phyloP scores from a whole-genome alignment of 2,329 filamentous ascomycete species.

The Coleophoma cylindrospora region DNA sequence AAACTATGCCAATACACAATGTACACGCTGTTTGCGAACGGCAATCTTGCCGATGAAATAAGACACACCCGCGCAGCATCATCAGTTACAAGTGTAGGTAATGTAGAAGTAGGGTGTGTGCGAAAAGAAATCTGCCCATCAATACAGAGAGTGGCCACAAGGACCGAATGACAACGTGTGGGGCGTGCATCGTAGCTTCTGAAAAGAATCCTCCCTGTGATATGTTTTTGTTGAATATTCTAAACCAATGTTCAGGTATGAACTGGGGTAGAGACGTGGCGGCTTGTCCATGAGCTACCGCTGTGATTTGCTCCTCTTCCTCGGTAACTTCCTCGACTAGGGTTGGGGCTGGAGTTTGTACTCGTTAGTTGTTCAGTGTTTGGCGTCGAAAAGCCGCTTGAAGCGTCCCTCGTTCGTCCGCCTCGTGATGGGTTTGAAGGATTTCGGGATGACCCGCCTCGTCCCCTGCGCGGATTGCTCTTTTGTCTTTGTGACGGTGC shows the following conservation, averaged over 20 bases:
- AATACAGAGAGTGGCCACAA: conserved; percentile 14
- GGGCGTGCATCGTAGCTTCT: no score
- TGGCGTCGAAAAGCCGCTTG: conserved; percentile 17
- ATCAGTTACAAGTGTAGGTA: conserved; percentile 26
- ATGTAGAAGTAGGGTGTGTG: conserved; percentile 16
- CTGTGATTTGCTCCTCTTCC: conserved; percentile 16
- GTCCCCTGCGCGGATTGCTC: conserved; percentile 25
- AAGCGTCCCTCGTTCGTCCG: conserved; percentile 22
- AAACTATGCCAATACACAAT: conserved; percentile 18
- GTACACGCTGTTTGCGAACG: conserved; percentile 23
- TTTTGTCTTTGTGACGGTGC: conserved; percentile 27
- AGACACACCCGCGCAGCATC: conserved; percentile 23
- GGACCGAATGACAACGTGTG: no score
- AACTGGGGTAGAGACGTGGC: conserved; percentile 21
- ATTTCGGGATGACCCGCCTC: conserved; percentile 18
- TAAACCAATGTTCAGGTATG: conserved; percentile 17
- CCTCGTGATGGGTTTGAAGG: conserved; percentile 20
- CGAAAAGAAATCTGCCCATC: conserved; percentile 19
- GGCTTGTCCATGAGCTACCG: conserved; percentile 1
- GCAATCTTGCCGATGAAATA: conserved; percentile 20
- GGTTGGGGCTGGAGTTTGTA: conserved; percentile 15
- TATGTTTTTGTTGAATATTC: conserved; percentile 1
- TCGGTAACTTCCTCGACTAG: conserved; percentile 16
- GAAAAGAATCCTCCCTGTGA: neutral
- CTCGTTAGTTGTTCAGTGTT: conserved; percentile 14